Evolutionary conservation across 495 filamentous ascomycete genomes (phyloP).

Genomic region (Talaromyces proteolyticus): DNA sequence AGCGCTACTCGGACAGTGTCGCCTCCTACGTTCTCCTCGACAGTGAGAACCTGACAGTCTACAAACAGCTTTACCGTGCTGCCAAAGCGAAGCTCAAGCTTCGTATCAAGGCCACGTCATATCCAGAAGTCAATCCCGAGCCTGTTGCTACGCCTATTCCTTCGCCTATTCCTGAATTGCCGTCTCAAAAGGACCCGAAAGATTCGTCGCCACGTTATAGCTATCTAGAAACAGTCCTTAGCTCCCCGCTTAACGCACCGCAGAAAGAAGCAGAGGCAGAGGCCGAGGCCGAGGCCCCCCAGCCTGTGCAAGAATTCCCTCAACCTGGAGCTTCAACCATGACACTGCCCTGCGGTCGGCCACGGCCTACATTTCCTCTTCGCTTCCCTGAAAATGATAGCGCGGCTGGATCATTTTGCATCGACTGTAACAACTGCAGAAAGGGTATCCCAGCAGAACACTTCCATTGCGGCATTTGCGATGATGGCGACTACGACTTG

Average conservation of each 20-base stretch:
- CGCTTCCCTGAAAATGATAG: slow-evolving; percentile 7
- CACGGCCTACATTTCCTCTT: slow-evolving; percentile 1
- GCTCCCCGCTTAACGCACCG: slow-evolving; percentile 26
- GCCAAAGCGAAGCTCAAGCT: slow-evolving; percentile 99
- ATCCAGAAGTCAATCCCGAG: slow-evolving; percentile 1
- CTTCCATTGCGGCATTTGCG: slow-evolving; percentile 92
- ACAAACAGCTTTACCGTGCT: slow-evolving; percentile 95
- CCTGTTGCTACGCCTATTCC: slow-evolving; percentile 4
- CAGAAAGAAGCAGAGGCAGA: too few relatives aligned
- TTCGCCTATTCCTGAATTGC: neutral
- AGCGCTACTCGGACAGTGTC: slow-evolving; percentile 95
- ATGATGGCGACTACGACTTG: slow-evolving; percentile 90
- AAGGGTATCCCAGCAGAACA: slow-evolving; percentile 70
- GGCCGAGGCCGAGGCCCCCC: neutral
- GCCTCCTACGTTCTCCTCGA: slow-evolving; percentile 75
- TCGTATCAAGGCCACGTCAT: slow-evolving; percentile 67
- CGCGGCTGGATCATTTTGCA: slow-evolving; percentile 40
- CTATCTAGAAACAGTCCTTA: slow-evolving; percentile 40
- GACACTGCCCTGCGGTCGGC: neutral
- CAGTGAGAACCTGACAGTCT: slow-evolving; percentile 68
- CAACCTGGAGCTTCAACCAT: neutral
- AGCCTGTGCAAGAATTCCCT: neutral
- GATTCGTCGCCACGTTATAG: slow-evolving; percentile 20
- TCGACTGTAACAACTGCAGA: slow-evolving; percentile 93
- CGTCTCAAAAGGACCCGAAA: slow-evolving; percentile 1